phyloP scores from a whole-genome alignment of 176 grass and related monocot genomes.

The Carex cristatella region DNA sequence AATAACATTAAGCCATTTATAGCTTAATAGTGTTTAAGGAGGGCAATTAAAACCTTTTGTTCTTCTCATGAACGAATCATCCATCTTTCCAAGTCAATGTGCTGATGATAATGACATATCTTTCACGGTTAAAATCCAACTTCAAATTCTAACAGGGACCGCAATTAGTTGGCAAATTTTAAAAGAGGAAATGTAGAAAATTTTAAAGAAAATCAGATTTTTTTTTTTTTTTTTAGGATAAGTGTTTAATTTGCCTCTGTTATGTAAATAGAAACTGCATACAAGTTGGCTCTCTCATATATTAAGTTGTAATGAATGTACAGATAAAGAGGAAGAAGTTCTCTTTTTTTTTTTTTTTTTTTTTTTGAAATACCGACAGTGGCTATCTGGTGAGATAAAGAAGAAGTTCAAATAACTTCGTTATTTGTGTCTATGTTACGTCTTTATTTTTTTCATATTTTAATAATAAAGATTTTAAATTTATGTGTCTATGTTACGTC shows the following conservation, averaged over 20 bases:
- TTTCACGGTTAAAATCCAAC: background rate
- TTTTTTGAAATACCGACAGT: too few relatives aligned
- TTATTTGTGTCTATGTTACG: too few relatives aligned
- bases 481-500: too few relatives aligned
- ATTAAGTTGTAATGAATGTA: too few relatives aligned
- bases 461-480: too few relatives aligned
- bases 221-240: background rate
- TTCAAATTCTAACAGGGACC: background rate
- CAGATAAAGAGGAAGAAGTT: too few relatives aligned
- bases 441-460: too few relatives aligned
- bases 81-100: background rate
- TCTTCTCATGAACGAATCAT: background rate
- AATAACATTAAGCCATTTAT: slow-evolving; percentile 2
- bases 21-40: background rate
- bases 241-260: too few relatives aligned
- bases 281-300: background rate
- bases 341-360: too few relatives aligned
- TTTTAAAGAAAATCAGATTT: background rate
- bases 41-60: background rate
- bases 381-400: too few relatives aligned
- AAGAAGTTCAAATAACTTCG: too few relatives aligned
- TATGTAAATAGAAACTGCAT: background rate
- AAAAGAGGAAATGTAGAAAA: background rate
- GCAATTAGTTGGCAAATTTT: background rate
- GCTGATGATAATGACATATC: background rate